Base-by-base conservation (phyloP, 805 yeast species). In the Zygoascus tannicola region DNA sequence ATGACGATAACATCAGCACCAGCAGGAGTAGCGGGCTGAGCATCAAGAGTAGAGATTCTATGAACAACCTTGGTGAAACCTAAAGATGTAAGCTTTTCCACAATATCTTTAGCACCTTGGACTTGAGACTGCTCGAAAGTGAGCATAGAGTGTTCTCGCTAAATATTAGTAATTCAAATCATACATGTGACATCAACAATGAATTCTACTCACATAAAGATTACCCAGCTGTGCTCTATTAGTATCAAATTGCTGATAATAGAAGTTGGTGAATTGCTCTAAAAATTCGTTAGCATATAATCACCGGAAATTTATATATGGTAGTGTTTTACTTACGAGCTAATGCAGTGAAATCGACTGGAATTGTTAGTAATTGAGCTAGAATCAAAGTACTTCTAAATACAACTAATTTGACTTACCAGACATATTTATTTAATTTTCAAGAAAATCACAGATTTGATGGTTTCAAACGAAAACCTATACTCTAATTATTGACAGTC, bases 71-170 rank as follows among this genome's bases (percentile, higher is more conserved):
- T 87, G 63, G 76, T 81, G 74, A 92, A 92, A 42, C 96, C 96
- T 57, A 92, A 75, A 32, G 87, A 76, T 21, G 78, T 80, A 54
- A 92, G 76, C 65, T 92, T 90, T 70, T 92, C 97, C 51, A 92
- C 87, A 59, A 92, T 92, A 57, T 73, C 81, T 70, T 81, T 80
- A 46, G 94, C 85, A 55, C 99, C 98, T 71, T 90, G 98, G 53
- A 84, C 73, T 73, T 90, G 97, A 47, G 87, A 73, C 44, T 88
- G 80, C 70, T 92, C 98, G 58, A 92, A 92, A 39, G 98, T 92
- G 68, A 92, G 74, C 99, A 92, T 92, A 22, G 97, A 87, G 64
- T 85, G 88, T 50, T 86, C 95, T 64, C 99, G 84, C 78, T 71
- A 38, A 8, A n/a, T 14, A 44, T 40, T 40, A 40, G 46, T 12